Conservation (phyloP, 257 asterid genomes). For the Capsicum baccatum region DNA sequence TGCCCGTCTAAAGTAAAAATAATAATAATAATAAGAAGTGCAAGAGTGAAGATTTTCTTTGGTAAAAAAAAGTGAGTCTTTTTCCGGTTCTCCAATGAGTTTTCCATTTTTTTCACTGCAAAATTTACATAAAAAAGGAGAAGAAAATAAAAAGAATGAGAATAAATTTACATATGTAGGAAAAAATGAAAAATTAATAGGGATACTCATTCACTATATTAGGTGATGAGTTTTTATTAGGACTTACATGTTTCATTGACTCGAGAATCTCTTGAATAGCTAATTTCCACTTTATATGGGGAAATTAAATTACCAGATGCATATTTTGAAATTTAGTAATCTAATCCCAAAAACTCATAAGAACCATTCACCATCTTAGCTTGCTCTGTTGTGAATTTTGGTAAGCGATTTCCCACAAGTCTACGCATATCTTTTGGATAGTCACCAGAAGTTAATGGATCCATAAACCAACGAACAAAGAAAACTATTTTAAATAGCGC, state of each 20-base stretch:
- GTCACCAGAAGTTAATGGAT: conserved; percentile 37
- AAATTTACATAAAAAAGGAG: neutral
- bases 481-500: neutral
- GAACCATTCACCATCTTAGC: conserved; percentile 29
- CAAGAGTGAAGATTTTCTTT: neutral
- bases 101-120: conserved; percentile 9
- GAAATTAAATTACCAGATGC: neutral
- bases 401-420: conserved; percentile 34
- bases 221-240: no score
- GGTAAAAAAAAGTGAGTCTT: neutral
- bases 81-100: conserved; percentile 30
- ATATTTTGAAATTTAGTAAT: conserved; percentile 37
- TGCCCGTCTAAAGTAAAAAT: conserved; percentile 34
- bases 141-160: no score
- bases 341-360: conserved; percentile 40
- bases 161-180: neutral
- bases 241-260: conserved; percentile 31
- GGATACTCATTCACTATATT: no score
- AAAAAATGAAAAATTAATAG: no score
- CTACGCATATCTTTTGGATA: conserved; percentile 34
- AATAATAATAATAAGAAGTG: no score
- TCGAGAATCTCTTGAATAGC: conserved; percentile 33
- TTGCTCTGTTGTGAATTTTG: conserved; percentile 28
- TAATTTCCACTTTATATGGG: neutral
- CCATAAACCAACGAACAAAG: conserved; percentile 31